Percentiles rank a stretch among this genome's conserved stretches.
Evolutionary conservation across 192 early-diverging fungal genomes (phyloP).

Genomic region (Oehlia diaphana): DNA sequence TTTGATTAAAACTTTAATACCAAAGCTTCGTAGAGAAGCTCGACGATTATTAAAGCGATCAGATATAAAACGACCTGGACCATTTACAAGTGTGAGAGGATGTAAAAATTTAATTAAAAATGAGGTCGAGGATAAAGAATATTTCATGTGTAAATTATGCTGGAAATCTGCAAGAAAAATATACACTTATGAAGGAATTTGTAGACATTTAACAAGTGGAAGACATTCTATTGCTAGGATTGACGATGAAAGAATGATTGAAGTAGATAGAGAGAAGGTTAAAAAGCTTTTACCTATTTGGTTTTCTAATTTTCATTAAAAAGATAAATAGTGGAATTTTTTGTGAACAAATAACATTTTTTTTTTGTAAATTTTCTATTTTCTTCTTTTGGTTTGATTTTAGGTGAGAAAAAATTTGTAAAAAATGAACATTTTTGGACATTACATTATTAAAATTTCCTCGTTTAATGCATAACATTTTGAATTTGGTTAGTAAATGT

Average conservation of each 20-base stretch:
- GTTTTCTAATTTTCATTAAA: background rate
- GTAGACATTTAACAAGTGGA: conserved; percentile 1
- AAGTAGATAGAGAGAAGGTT: background rate
- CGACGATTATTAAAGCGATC: background rate
- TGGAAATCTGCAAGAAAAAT: background rate
- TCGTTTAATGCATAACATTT: no score
- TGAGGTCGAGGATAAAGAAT: conserved; percentile 1
- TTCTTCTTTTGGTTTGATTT: no score
- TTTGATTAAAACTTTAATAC: conserved; percentile 6
- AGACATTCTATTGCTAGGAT: background rate
- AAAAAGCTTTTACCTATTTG: conserved; percentile 9
- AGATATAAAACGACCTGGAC: background rate
- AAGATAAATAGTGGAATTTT: background rate
- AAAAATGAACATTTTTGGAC: no score
- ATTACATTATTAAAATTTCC: no score
- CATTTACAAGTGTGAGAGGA: conserved; percentile 1
- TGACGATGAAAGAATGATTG: conserved; percentile 10
- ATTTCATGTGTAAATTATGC: background rate
- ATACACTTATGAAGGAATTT: conserved; percentile 4
- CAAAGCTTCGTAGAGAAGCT: conserved; percentile 12
- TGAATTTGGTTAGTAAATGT: no score
- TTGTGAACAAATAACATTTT: no score
- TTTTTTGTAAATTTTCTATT: no score
- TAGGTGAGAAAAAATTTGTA: no score
- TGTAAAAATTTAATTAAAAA: background rate